These are phyloP conservation scores for Acanthamoeba polyphaga DNA, from an alignment of 208 protist genomes.

Conservation along the genomic window DNA sequence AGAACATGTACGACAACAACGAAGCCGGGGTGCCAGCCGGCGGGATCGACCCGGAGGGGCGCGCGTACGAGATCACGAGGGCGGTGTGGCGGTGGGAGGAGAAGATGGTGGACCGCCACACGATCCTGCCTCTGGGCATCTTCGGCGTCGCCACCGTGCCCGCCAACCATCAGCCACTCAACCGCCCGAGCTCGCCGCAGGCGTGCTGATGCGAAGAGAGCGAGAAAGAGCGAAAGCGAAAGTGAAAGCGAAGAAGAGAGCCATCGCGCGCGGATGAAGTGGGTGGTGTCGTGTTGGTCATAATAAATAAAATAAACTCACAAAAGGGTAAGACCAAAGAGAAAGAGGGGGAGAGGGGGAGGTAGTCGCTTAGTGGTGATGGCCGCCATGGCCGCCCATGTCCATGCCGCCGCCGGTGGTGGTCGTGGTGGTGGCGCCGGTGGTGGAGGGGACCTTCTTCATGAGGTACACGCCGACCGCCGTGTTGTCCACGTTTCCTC, in stretches of 20 bases:
- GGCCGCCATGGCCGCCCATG: neutral
- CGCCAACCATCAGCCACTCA: neutral
- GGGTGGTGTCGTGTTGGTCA: neutral
- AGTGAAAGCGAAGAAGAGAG: too few relatives aligned
- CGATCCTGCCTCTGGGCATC: conserved; percentile 23
- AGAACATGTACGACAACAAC: neutral
- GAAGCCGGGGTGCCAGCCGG: neutral
- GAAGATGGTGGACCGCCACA: neutral
- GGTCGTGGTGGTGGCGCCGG: neutral
- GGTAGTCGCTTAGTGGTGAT: neutral
- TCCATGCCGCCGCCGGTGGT: neutral
- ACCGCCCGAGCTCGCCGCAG: neutral
- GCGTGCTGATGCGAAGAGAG: neutral
- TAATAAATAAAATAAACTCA: neutral
- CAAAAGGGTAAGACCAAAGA: neutral
- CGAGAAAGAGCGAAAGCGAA: too few relatives aligned
- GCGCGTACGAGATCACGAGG: conserved; percentile 8
- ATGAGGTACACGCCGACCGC: conserved; percentile 34
- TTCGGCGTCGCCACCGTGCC: neutral
- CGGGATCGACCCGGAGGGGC: neutral
- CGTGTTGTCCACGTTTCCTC: conserved; percentile 47
- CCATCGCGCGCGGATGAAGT: neutral
- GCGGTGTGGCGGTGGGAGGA: conserved; percentile 1
- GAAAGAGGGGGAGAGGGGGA: neutral
- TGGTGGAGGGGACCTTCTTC: conserved; percentile 12